Conservation (phyloP, 78 protist genomes). For the Guillardia theta region DNA sequence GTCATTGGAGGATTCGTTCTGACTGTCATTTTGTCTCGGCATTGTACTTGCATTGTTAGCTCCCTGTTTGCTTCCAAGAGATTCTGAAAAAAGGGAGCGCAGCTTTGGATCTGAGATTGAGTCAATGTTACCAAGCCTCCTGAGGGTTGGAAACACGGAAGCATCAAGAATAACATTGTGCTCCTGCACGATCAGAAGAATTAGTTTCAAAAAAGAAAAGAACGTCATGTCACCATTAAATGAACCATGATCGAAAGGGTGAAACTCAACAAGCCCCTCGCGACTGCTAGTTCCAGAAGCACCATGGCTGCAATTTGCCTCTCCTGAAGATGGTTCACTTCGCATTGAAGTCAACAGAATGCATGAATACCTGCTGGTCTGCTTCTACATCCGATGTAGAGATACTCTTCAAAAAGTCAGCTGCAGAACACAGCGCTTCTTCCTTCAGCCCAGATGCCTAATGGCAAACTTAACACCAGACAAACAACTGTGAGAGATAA, state of each 20-base stretch:
- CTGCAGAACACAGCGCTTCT: background rate
- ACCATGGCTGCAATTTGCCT: background rate
- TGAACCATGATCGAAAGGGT: background rate
- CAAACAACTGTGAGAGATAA: no score
- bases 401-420: background rate
- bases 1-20: no score
- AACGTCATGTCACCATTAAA: no score
- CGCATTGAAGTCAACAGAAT: no score
- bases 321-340: no score
- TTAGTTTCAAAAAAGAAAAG: no score
- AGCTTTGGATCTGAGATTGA: background rate
- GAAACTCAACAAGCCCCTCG: background rate
- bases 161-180: background rate
- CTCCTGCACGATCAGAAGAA: no score
- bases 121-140: background rate
- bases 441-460: background rate
- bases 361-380: no score
- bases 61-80: no score
- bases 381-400: background rate
- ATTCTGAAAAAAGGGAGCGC: background rate
- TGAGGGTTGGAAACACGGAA: background rate
- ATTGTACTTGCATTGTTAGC: no score
- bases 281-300: constrained; percentile 37
- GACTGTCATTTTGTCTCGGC: no score
- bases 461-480: no score